Percentiles rank a stretch among this genome's conserved stretches.
Conservation (phyloP, 495 filamentous ascomycete genomes). For the Penicillium maclennaniae region DNA sequence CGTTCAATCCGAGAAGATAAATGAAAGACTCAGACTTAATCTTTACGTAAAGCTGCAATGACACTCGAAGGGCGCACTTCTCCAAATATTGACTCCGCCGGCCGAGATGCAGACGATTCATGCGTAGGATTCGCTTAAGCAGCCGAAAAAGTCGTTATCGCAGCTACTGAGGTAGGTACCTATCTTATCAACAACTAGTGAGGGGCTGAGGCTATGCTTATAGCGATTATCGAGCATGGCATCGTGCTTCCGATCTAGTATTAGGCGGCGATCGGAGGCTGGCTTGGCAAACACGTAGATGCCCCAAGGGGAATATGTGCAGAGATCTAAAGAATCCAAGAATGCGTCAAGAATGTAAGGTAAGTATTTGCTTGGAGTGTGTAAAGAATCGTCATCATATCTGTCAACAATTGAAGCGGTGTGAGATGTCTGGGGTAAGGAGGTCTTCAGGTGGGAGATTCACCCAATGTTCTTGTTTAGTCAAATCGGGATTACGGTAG, state of each 20-base stretch:
- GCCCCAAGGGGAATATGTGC: neutral
- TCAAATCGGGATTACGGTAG: neutral
- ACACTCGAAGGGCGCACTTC: neutral
- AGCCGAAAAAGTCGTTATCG: conserved; percentile 5
- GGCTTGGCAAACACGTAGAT: neutral
- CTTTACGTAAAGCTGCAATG: neutral
- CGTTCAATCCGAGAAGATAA: neutral
- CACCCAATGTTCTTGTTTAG: neutral
- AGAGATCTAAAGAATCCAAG: neutral
- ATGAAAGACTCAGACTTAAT: neutral
- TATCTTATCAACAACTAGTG: conserved; percentile 4
- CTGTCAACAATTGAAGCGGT: neutral
- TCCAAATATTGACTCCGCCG: neutral
- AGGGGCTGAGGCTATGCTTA: neutral
- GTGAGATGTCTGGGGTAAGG: neutral
- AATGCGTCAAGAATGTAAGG: neutral
- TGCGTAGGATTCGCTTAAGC: neutral
- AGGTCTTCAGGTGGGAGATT: neutral
- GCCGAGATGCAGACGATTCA: neutral
- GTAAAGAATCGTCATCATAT: neutral
- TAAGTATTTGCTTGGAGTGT: neutral
- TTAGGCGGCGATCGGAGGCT: neutral
- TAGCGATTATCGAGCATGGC: neutral
- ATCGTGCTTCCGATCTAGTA: neutral
- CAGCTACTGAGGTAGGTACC: neutral